Evolutionary conservation across 2,329 filamentous ascomycete species (phyloP).

Genomic region (Chaetomiaceae sp.): DNA sequence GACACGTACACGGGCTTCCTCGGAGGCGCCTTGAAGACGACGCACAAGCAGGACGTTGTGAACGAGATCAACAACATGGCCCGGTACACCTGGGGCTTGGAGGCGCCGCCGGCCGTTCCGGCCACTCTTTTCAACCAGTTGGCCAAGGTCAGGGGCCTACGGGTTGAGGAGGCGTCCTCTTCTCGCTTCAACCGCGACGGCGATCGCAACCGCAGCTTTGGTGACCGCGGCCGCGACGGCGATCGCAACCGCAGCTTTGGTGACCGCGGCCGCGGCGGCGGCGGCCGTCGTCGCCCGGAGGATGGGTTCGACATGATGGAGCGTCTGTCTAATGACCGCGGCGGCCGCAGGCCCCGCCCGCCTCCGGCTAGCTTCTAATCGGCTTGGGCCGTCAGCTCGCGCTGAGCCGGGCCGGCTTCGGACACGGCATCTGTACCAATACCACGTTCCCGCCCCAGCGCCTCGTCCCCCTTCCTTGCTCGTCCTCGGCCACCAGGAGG

Average conservation of each 20-base stretch:
- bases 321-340: not conserved
- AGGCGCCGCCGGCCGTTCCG: conserved; percentile 39
- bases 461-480: too few species aligned
- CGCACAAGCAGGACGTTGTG: conserved; percentile 36
- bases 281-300: conserved; percentile 16
- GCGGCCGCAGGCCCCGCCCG: not conserved
- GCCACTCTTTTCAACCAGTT: conserved; percentile 24
- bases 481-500: too few species aligned
- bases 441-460: conserved; percentile 10
- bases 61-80: conserved; percentile 50
- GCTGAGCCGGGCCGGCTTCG: too few species aligned
- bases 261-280: conserved; percentile 17
- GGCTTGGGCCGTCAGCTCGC: too few species aligned
- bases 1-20: conserved; percentile 53
- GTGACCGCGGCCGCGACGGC: conserved; percentile 17
- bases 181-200: too few species aligned
- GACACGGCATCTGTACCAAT: conserved; percentile 9
- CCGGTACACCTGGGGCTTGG: conserved; percentile 45
- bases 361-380: conserved; percentile 7
- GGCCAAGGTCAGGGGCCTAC: conserved; percentile 28
- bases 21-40: conserved; percentile 39
- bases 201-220: conserved; percentile 11
- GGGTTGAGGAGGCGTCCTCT: conserved; percentile 23
- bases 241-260: conserved; percentile 15
- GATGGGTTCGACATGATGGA: conserved; percentile 14